Conservation (phyloP, 768 basidiomycete genomes). For the Panellus pusillus region DNA sequence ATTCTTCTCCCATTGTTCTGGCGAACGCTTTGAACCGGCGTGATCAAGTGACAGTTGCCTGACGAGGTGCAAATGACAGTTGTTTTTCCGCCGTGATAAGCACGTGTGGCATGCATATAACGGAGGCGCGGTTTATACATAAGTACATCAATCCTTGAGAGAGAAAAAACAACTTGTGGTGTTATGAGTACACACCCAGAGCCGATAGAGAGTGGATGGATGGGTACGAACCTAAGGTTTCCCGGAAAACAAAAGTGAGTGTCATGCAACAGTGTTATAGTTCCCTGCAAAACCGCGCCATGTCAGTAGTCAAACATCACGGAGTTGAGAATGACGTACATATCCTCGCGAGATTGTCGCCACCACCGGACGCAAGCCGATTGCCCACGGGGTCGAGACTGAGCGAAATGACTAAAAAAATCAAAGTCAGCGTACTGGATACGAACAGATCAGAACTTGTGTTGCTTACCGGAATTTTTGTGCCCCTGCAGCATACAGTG, state of each 20-base stretch:
- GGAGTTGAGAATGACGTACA: slow-evolving; percentile 34
- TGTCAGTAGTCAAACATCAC: neutral
- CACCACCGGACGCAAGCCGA: slow-evolving; percentile 50
- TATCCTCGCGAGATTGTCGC: slow-evolving; percentile 56
- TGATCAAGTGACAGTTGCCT: no score
- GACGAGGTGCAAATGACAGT: no score
- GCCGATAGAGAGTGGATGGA: neutral
- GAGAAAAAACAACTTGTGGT: neutral
- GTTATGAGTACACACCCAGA: neutral
- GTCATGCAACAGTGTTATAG: slow-evolving; percentile 14
- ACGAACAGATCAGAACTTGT: neutral
- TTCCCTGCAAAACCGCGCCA: slow-evolving; percentile 6
- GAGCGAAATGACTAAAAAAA: slow-evolving; percentile 45
- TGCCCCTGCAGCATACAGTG: slow-evolving; percentile 91
- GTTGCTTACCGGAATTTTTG: slow-evolving; percentile 51
- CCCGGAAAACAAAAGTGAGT: no score
- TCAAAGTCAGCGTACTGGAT: neutral
- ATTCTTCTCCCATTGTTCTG: no score
- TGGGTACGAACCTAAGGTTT: no score
- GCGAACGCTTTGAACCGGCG: no score
- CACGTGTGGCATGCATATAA: slow-evolving; percentile 10
- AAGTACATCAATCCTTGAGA: slow-evolving; percentile 11
- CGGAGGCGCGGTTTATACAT: slow-evolving; percentile 11
- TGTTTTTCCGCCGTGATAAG: no score
- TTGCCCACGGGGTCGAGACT: slow-evolving; percentile 48